Conservation (phyloP, 2,329 filamentous ascomycete species). For the Rhynchosporium agropyri region DNA sequence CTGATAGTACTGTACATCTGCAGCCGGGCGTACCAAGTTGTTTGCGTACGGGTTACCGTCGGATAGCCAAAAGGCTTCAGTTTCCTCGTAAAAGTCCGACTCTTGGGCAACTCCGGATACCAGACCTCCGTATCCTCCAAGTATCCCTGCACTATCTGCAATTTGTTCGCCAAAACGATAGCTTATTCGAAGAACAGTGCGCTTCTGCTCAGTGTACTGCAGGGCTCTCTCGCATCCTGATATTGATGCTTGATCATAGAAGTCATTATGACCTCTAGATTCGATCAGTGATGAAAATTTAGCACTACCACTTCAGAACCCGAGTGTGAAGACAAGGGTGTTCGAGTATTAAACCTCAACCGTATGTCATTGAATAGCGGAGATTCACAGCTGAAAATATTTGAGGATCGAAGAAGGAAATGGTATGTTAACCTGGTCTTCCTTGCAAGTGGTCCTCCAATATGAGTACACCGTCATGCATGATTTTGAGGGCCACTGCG, state of each 20-base stretch:
- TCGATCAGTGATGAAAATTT: neutral
- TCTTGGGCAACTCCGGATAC: neutral
- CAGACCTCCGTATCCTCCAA: slow-evolving; percentile 1
- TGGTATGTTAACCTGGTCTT: neutral
- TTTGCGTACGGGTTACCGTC: neutral
- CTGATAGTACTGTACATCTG: neutral
- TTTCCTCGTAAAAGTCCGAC: neutral
- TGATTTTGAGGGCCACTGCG: neutral
- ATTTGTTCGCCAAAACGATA: neutral
- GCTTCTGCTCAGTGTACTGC: neutral
- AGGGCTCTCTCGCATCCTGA: neutral
- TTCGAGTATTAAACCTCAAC: neutral
- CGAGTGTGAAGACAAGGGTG: neutral
- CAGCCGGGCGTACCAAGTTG: neutral
- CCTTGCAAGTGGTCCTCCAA: neutral
- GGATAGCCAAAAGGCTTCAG: neutral
- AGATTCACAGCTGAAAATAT: neutral
- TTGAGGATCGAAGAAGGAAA: neutral
- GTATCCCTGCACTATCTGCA: slow-evolving; percentile 1
- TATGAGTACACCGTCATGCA: neutral
- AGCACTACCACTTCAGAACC: neutral
- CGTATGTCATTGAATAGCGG: neutral
- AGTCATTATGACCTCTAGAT: neutral
- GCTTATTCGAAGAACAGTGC: neutral
- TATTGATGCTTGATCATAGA: neutral